These are phyloP conservation scores for Gossypium aridum DNA, from an alignment of 441 rosid genomes.

Conservation along the genomic window DNA sequence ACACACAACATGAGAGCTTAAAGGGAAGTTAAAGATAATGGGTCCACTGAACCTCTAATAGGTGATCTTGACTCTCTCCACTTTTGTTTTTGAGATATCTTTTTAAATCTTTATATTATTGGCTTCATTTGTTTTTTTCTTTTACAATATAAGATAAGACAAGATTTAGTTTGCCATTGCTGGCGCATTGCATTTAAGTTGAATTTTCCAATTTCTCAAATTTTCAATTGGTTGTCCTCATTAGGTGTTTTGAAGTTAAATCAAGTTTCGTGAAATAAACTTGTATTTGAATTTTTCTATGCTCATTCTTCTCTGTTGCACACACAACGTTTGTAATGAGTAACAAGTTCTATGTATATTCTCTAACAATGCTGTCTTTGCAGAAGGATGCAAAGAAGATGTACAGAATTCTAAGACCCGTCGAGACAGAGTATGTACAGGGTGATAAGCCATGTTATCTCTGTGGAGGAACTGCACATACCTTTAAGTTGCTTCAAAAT, in stretches of 20 bases:
- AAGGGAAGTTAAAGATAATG: not conserved
- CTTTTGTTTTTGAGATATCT: not conserved
- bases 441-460: constrained; percentile 38
- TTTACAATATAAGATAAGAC: not conserved
- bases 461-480: constrained; percentile 40
- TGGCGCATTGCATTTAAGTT: not conserved
- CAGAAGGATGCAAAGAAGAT: constrained; percentile 70
- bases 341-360: not conserved
- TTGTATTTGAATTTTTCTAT: not conserved
- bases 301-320: not conserved
- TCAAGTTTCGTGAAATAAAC: not conserved
- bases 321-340: not conserved
- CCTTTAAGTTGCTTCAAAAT: constrained; percentile 47
- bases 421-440: constrained; percentile 29
- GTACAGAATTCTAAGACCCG: constrained; percentile 40
- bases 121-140: not conserved
- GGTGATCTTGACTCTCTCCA: not conserved
- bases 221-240: not conserved
- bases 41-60: not conserved
- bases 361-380: constrained; percentile 8
- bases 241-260: not conserved
- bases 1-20: too few relatives aligned
- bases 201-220: not conserved
- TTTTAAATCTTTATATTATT: not conserved
- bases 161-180: not conserved